Base-by-base conservation (phyloP, 208 protist genomes). In the Crithidia expoeki region DNA sequence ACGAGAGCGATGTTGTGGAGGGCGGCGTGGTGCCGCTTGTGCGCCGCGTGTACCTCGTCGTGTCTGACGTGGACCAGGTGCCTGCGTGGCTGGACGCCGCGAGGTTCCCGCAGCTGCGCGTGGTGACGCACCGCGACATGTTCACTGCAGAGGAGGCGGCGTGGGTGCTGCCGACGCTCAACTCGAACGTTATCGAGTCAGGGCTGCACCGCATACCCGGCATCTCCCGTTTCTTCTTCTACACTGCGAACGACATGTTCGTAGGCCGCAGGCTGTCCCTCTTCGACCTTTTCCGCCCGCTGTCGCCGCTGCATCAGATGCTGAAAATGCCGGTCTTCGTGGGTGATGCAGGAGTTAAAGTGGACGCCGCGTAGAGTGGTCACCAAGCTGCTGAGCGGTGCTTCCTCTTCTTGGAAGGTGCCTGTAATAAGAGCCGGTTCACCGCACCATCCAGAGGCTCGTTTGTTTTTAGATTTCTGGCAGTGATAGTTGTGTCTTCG, bases 201-300 rank as follows among this genome's bases (percentile, higher is more conserved):
- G 57, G 52, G 21, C 62, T 84, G 38, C 74, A 88, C 60, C 82
- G 78, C 28, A 81, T 88, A 10, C 78, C 74, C 1, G 62, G 56
- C 32, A 47, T 84, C 27, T 80, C 79, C 6, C 82, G 79, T 30
- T 88, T 73, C 46, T 83, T 83, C 76, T 66, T 86, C 40, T 77
- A 79, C 61, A 68, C 82, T 32, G 76, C 77, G 56, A 86, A 86
- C 25, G 80, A 86, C 64, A 83, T 82, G 76, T 56, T 86, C 2
- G 12, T 81, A 1, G 73, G 76, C 25, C 72, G 72, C 0, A 52
- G 27, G 6, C 21, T 86, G 25, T 83, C 76, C 2, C 23, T 80
- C 27, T 80, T 86, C 28, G 81, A 86, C 58, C 60, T 81, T n/a
- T 80, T 86, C 52, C 61, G 81, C 14, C 76, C 77, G 0, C 64